These are phyloP conservation scores for Stemphylium lycopersici DNA, from an alignment of 2,329 filamentous ascomycete genomes.

Conservation along the genomic window DNA sequence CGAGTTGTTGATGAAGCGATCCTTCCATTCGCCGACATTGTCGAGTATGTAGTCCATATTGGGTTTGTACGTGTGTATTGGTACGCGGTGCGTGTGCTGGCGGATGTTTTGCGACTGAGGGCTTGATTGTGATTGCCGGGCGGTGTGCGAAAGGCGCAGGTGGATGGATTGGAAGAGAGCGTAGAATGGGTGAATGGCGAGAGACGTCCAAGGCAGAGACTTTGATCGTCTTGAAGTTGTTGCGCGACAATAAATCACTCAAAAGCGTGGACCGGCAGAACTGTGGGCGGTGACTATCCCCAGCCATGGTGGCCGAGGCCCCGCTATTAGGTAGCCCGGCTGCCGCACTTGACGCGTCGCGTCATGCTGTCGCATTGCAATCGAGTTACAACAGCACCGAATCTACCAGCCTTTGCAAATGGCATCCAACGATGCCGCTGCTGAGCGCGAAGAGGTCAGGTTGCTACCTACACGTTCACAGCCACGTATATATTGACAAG, in stretches of 20 bases:
- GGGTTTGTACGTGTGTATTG: conserved; percentile 1
- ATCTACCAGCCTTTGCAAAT: conserved; percentile 19
- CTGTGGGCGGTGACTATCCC: conserved; percentile 16
- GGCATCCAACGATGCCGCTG: conserved; percentile 32
- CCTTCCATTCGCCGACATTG: conserved; percentile 40
- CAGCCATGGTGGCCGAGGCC: conserved; percentile 15
- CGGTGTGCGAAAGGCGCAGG: neutral
- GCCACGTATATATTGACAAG: neutral
- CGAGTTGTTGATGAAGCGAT: conserved; percentile 51
- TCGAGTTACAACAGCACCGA: neutral
- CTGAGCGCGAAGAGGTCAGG: conserved; percentile 43
- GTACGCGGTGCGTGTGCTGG: neutral
- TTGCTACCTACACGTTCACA: neutral
- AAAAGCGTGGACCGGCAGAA: conserved; percentile 16
- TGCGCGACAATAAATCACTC: conserved; percentile 15
- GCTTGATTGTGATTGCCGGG: neutral
- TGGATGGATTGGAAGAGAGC: neutral
- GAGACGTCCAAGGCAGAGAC: neutral
- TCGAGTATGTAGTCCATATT: conserved; percentile 30
- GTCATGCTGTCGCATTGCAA: conserved; percentile 11
- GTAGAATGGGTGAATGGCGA: neutral
- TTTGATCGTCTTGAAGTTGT: neutral
- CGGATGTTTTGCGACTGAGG: neutral
- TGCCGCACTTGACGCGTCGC: conserved; percentile 24
- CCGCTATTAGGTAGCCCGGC: conserved; percentile 20